Conservation (phyloP, 208 protist species). For the Trypanosoma brucei region DNA sequence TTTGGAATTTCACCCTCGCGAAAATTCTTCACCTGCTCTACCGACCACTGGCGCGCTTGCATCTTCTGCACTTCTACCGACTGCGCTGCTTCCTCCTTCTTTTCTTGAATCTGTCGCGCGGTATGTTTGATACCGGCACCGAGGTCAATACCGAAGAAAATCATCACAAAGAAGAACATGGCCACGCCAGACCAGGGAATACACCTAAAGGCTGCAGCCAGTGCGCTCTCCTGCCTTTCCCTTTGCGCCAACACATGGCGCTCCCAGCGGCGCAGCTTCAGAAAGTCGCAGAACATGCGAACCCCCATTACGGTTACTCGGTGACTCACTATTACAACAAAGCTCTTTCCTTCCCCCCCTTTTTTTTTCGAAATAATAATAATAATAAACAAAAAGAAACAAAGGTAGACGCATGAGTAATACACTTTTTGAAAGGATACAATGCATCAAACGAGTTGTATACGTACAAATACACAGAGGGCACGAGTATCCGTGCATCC, state of each 20-base stretch:
- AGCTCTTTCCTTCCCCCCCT: not conserved
- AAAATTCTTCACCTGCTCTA: slow-evolving; percentile 77
- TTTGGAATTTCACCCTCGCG: slow-evolving; percentile 60
- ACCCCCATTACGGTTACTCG: slow-evolving; percentile 19
- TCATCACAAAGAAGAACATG: slow-evolving; percentile 80
- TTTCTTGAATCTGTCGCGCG: slow-evolving; percentile 57
- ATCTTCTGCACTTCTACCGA: slow-evolving; percentile 58
- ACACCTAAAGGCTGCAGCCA: slow-evolving; percentile 43
- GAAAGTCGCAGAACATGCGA: slow-evolving; percentile 67
- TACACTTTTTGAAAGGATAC: too few species aligned
- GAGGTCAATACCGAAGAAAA: slow-evolving; percentile 84
- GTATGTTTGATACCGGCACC: slow-evolving; percentile 76
- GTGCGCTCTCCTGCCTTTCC: slow-evolving; percentile 36
- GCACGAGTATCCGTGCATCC: too few species aligned
- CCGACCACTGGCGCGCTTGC: slow-evolving; percentile 71
- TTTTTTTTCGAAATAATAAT: not conserved
- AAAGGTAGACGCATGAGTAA: too few species aligned
- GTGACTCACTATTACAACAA: not conserved
- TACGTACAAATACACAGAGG: too few species aligned
- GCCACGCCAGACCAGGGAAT: slow-evolving; percentile 75
- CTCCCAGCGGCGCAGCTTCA: slow-evolving; percentile 73
- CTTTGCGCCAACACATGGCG: slow-evolving; percentile 52
- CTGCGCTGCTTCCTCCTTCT: slow-evolving; percentile 68
- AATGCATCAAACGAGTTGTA: too few species aligned
- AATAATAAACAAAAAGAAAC: too few species aligned